These are phyloP conservation scores for Trypanosoma vivax DNA, from an alignment of 208 protist species.

Conservation along the genomic window DNA sequence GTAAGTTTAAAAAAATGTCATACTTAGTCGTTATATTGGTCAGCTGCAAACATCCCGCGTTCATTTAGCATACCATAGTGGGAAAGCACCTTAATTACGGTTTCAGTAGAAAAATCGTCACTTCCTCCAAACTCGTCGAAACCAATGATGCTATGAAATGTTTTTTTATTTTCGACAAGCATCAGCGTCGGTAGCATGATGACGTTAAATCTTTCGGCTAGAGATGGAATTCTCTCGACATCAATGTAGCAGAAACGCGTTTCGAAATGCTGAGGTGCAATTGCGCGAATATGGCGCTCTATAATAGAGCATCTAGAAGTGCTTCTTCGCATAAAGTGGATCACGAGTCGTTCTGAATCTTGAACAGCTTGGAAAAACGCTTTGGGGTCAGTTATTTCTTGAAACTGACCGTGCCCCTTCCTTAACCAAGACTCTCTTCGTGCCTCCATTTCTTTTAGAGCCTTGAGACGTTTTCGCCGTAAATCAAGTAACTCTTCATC, in stretches of 20 bases:
- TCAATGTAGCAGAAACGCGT: slow-evolving; percentile 84
- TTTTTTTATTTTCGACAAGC: slow-evolving; percentile 87
- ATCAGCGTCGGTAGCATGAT: slow-evolving; percentile 90
- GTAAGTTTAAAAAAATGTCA: too few relatives aligned
- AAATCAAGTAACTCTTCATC: slow-evolving; percentile 80
- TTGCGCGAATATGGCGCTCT: slow-evolving; percentile 71
- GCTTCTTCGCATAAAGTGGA: slow-evolving; percentile 87
- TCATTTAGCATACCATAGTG: slow-evolving; percentile 86
- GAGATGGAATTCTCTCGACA: slow-evolving; percentile 77
- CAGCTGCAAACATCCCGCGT: slow-evolving; percentile 84
- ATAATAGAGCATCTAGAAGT: slow-evolving; percentile 82
- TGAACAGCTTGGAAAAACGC: slow-evolving; percentile 83
- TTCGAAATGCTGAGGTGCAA: slow-evolving; percentile 82
- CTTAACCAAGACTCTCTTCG: slow-evolving; percentile 67
- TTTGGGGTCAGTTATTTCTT: slow-evolving; percentile 65
- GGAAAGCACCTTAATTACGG: slow-evolving; percentile 54
- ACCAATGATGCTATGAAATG: slow-evolving; percentile 90
- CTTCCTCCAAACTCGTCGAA: slow-evolving; percentile 90
- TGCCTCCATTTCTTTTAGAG: slow-evolving; percentile 74
- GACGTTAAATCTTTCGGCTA: slow-evolving; percentile 88
- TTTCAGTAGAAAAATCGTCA: slow-evolving; percentile 82
- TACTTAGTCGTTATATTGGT: slow-evolving; percentile 72
- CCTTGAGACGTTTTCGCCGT: slow-evolving; percentile 57
- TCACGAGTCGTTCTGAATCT: slow-evolving; percentile 74
- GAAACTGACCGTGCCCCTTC: slow-evolving; percentile 81